These are phyloP conservation scores for Terfezia boudieri DNA, from an alignment of 495 filamentous ascomycete species.

Conservation along the genomic window DNA sequence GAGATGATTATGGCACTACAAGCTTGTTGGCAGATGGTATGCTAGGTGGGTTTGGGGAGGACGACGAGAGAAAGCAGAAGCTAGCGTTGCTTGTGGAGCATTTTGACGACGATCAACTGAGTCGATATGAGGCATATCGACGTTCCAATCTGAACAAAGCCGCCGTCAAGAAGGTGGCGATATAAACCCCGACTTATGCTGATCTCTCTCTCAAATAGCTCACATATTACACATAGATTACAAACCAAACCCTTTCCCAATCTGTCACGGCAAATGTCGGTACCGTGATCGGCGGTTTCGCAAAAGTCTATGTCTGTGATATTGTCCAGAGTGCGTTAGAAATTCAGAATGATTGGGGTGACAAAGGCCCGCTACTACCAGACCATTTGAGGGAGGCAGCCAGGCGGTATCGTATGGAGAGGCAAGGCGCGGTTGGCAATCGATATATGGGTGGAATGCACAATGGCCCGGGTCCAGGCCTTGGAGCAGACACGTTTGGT, in stretches of 20 bases:
- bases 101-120: conserved; percentile 35
- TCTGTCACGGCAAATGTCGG: conserved; percentile 46
- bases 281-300: conserved; percentile 45
- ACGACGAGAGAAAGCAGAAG: conserved; percentile 39
- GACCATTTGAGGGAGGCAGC: conserved; percentile 52
- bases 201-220: background rate
- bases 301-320: conserved; percentile 49
- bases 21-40: conserved; percentile 25
- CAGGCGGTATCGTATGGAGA: conserved; percentile 38
- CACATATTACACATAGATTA: conserved; percentile 23
- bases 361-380: conserved; percentile 41
- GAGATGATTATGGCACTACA: conserved; percentile 35
- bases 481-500: conserved; percentile 9
- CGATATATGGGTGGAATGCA: conserved; percentile 24
- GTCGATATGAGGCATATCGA: conserved; percentile 42
- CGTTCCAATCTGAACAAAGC: conserved; percentile 41
- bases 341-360: conserved; percentile 42
- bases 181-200: background rate
- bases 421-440: conserved; percentile 30
- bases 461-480: conserved; percentile 10
- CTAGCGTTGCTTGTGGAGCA: conserved; percentile 32
- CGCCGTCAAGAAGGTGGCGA: conserved; percentile 27
- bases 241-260: conserved; percentile 51
- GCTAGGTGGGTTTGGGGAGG: conserved; percentile 29
- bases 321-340: conserved; percentile 47